Evolutionary conservation across 306 rosid species (phyloP).

Genomic region (Vachellia collinsii): DNA sequence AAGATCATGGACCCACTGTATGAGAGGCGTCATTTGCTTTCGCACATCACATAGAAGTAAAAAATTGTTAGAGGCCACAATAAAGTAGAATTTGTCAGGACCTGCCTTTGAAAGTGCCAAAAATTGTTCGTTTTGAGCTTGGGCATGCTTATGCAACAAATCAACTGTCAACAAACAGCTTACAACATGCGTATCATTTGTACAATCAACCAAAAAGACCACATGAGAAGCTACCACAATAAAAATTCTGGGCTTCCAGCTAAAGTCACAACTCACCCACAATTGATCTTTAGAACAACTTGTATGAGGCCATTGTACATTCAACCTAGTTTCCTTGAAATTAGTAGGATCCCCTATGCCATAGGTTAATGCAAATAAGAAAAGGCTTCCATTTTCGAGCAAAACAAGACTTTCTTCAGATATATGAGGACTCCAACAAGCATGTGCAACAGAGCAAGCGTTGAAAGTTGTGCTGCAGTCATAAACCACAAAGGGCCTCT

Average conservation of each 20-base stretch:
- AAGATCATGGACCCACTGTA: slow-evolving; percentile 69
- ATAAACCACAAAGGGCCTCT: slow-evolving; percentile 35
- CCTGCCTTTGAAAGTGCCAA: slow-evolving; percentile 54
- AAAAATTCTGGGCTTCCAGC: slow-evolving; percentile 66
- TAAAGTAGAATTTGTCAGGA: slow-evolving; percentile 51
- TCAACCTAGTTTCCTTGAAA: slow-evolving; percentile 54
- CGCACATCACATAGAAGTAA: slow-evolving; percentile 62
- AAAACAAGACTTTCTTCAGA: slow-evolving; percentile 59
- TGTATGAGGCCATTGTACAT: slow-evolving; percentile 46
- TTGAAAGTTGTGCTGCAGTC: slow-evolving; percentile 53
- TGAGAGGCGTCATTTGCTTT: slow-evolving; percentile 43
- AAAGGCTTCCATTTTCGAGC: slow-evolving; percentile 58
- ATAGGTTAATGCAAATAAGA: slow-evolving; percentile 24
- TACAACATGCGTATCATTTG: slow-evolving; percentile 40
- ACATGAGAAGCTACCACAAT: slow-evolving; percentile 54
- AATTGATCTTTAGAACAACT: slow-evolving; percentile 23
- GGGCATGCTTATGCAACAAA: slow-evolving; percentile 45
- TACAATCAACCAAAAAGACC: slow-evolving; percentile 65
- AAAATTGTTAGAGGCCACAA: slow-evolving; percentile 53
- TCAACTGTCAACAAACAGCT: slow-evolving; percentile 60
- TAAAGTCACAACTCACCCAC: slow-evolving; percentile 76
- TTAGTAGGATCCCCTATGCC: too few relatives aligned
- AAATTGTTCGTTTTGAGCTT: slow-evolving; percentile 49
- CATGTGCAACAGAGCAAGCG: slow-evolving; percentile 51
- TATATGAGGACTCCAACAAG: slow-evolving; percentile 73